A percentile compares a stretch with the other conserved stretches of the same genome.
phyloP scores from a whole-genome alignment of 352 stramenopile species.

The Globisporangium iwayamae region DNA sequence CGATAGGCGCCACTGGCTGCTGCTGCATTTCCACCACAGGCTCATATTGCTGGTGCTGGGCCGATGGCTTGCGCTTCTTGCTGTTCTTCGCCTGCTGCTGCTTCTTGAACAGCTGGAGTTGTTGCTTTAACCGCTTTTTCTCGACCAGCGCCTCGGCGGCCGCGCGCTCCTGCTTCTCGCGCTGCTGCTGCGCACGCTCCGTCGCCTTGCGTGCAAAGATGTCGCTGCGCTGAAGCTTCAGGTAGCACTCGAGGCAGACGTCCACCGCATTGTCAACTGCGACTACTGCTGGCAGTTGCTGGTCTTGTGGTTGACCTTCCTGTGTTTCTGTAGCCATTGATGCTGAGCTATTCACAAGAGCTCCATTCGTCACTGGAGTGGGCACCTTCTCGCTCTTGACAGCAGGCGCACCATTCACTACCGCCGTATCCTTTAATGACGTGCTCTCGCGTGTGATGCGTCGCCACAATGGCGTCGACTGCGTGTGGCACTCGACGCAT shows the following conservation, averaged over 20 bases:
- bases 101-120: conserved; percentile 55
- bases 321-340: not conserved
- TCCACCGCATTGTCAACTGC: conserved; percentile 30
- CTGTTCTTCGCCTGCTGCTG: conserved; percentile 40
- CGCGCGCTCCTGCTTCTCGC: conserved; percentile 26
- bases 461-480: conserved; percentile 67
- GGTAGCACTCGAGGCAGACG: conserved; percentile 65
- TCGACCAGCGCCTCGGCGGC: conserved; percentile 18
- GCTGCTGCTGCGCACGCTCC: conserved; percentile 33
- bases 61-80: conserved; percentile 38
- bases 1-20: not conserved
- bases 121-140: conserved; percentile 47
- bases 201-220: conserved; percentile 55
- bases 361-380: not conserved
- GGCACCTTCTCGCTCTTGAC: conserved; percentile 1
- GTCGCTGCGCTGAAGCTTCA: conserved; percentile 64
- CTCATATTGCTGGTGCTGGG: conserved; percentile 9
- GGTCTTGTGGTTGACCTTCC: not conserved
- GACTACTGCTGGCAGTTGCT: conserved; percentile 9
- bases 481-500: conserved; percentile 49
- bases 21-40: not conserved
- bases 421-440: not conserved
- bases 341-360: not conserved
- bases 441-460: conserved; percentile 15
- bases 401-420: not conserved